phyloP scores from a whole-genome alignment of 805 yeast genomes.

The Komagataella mondaviorum region DNA sequence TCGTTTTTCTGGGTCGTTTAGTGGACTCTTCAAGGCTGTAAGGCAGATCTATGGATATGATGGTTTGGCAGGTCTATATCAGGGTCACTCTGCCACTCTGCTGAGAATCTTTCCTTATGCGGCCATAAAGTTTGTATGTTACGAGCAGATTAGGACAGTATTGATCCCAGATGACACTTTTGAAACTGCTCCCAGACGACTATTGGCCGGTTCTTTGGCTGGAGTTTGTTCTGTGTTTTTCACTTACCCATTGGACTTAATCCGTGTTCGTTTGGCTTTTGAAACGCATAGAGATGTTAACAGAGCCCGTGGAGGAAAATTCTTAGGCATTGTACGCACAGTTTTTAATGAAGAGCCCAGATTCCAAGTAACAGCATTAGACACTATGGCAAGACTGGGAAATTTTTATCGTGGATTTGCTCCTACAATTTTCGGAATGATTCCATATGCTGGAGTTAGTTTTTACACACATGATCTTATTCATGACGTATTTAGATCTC shows the following conservation, averaged over 20 bases:
- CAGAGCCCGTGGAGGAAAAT: conserved; percentile 15
- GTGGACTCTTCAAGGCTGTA: conserved; percentile 67
- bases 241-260: conserved; percentile 86
- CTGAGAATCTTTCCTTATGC: conserved; percentile 93
- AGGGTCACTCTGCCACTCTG: conserved; percentile 92
- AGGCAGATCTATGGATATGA: conserved; percentile 49
- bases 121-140: conserved; percentile 90
- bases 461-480: conserved; percentile 86
- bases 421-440: conserved; percentile 90
- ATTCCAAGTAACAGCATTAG: conserved; percentile 18
- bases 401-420: conserved; percentile 91
- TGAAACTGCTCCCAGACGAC: conserved; percentile 73
- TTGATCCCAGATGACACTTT: conserved; percentile 61
- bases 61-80: conserved; percentile 74
- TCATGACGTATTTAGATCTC: conserved; percentile 76
- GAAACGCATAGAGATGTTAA: conserved; percentile 37
- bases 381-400: conserved; percentile 21
- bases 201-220: conserved; percentile 80
- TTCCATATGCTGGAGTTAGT: conserved; percentile 96
- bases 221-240: conserved; percentile 79
- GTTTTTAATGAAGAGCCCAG: conserved; percentile 21
- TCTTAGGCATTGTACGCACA: conserved; percentile 14
- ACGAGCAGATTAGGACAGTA: conserved; percentile 77
- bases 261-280: conserved; percentile 86
- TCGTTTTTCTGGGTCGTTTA: conserved; percentile 65